Base-by-base conservation (phyloP, 1,139 yeast genomes). In the Yamadazyma atmosphaerica region DNA sequence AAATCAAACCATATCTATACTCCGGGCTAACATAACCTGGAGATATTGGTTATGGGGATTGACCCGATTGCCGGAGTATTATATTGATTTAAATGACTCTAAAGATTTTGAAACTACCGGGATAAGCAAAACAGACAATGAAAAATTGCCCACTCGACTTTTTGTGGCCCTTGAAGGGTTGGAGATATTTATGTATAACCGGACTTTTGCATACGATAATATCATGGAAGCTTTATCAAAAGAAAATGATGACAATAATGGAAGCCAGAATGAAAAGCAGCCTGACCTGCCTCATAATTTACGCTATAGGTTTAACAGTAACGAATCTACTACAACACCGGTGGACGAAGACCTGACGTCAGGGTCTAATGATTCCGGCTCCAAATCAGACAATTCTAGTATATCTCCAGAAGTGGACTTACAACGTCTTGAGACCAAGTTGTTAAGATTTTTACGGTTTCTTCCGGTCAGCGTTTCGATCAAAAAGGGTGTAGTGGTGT, bases 21-120 rank as follows among this genome's bases (percentile, higher is more conserved):
- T 86, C 16, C 82, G 83, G 45, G 82, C 90, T 3, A 78, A 80
- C 47, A 56, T 92, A 23, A 86, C 95, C 0, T 92, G 98, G 98
- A 61, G 95, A 43, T 92, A 88, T 58, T 92, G 98, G 98, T 65
- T 71, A 14, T 53, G 86, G 38, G 65, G 67, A 4, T 57, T 67
- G 14, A 74, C 81, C 3, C 67, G 85, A 49, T 52, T 68, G 27
- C 69, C 82, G 1, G 75, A 69, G 25, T 68, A 63, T 39, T 54
- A 51, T 31, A 50, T 57, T 12, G 49, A 56, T 27, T 25, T 32
- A 5, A 45, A 54, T 12, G 61, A 59, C 36, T 51, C 55, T 21
- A 54, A 55, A 37, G 63, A 61, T 24, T 52, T 55, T 38, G 63
- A 61, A 29, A 34, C 33, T 1, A 35, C 34, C 5, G 44, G 40